These are phyloP conservation scores for Ceratocystis albifundus DNA, from an alignment of 2,329 filamentous ascomycete genomes.

Conservation along the genomic window DNA sequence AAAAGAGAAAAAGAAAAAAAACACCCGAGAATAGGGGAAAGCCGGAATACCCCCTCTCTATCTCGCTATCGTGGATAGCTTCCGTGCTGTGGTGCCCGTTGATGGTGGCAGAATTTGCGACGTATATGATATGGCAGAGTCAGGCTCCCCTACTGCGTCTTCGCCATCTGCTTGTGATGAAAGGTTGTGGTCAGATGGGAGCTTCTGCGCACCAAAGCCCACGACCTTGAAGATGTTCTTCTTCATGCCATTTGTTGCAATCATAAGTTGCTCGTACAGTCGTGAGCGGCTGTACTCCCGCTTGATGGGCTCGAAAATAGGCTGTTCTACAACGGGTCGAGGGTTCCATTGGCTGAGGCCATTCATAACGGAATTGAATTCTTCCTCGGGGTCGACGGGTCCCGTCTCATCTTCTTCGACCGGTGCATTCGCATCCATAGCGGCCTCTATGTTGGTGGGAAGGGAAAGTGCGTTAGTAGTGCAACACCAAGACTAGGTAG, in stretches of 20 bases:
- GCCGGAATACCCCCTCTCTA: neutral
- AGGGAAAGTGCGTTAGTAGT: conserved; percentile 17
- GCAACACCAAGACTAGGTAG: conserved; percentile 19
- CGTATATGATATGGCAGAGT: conserved; percentile 34
- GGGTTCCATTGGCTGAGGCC: conserved; percentile 66
- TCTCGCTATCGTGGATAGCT: neutral
- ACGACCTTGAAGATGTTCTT: conserved; percentile 54
- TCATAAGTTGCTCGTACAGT: conserved; percentile 53
- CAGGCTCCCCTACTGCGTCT: conserved; percentile 48
- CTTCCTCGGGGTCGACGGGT: conserved; percentile 86
- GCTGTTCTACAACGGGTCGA: conserved; percentile 61
- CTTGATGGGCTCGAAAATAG: conserved; percentile 48
- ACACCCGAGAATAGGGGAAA: neutral
- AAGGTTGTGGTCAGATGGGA: conserved; percentile 38
- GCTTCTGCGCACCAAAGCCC: conserved; percentile 45
- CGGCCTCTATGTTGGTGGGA: conserved; percentile 53
- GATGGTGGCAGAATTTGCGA: conserved; percentile 32
- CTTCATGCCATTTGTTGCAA: conserved; percentile 53
- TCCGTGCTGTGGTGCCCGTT: conserved; percentile 28
- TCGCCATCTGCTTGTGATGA: conserved; percentile 34
- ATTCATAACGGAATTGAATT: conserved; percentile 78
- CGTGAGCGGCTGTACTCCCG: conserved; percentile 52
- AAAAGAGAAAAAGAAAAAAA: too few relatives aligned
- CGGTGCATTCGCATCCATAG: conserved; percentile 86
- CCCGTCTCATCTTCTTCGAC: conserved; percentile 74